phyloP scores from a whole-genome alignment of 2,329 filamentous ascomycete species.

The Phaeosphaeria sp. region DNA sequence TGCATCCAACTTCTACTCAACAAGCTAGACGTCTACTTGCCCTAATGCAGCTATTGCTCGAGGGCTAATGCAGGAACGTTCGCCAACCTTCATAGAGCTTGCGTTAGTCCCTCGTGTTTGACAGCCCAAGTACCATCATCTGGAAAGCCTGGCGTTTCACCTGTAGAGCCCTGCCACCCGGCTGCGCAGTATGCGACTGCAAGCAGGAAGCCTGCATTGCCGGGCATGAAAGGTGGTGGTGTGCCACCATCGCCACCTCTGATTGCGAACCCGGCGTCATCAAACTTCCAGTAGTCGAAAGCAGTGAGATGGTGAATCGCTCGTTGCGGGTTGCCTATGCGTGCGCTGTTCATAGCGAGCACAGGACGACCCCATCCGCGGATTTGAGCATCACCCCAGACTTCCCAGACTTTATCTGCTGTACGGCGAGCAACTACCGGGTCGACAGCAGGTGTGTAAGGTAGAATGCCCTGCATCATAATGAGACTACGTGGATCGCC shows the following conservation, averaged over 20 bases:
- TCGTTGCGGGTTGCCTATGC: conserved; percentile 28
- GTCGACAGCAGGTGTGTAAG: conserved; percentile 32
- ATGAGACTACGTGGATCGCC: conserved; percentile 35
- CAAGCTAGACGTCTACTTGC: neutral
- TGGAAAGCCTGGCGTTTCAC: conserved; percentile 30
- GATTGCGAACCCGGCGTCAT: conserved; percentile 60
- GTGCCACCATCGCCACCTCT: conserved; percentile 59
- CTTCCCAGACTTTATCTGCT: conserved; percentile 30
- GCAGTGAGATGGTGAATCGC: conserved; percentile 52
- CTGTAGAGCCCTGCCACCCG: conserved; percentile 58
- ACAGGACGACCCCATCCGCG: conserved; percentile 42
- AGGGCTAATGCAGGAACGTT: neutral
- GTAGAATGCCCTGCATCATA: conserved; percentile 36
- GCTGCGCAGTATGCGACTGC: conserved; percentile 62
- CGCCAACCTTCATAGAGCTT: conserved; percentile 14
- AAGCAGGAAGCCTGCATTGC: conserved; percentile 57
- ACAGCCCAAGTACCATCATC: conserved; percentile 29
- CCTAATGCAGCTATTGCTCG: neutral
- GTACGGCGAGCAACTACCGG: conserved; percentile 29
- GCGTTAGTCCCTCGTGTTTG: conserved; percentile 29
- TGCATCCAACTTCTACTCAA: neutral
- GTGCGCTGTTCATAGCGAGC: conserved; percentile 37
- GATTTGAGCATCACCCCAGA: conserved; percentile 38
- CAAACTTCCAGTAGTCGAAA: conserved; percentile 60
- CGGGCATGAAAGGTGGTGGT: conserved; percentile 64